Evolutionary conservation across 208 protist species (phyloP).

Genomic region (Crithidia brevicula): DNA sequence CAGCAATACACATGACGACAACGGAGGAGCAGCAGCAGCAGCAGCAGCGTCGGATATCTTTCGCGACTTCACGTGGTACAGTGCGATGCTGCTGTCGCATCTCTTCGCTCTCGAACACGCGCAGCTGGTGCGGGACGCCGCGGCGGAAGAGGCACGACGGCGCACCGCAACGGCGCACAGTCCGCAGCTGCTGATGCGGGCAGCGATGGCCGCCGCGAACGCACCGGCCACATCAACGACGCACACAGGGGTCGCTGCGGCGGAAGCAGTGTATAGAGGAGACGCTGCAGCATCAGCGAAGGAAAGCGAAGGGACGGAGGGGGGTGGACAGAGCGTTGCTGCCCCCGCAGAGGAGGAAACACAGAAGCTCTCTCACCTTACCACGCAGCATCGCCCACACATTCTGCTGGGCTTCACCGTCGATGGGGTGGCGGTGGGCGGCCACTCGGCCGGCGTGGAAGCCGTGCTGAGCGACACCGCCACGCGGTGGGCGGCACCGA

Average conservation of each 20-base stretch:
- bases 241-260: not conserved
- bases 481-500: slow-evolving; percentile 11
- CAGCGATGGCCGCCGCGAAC: slow-evolving; percentile 16
- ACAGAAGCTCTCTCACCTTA: not conserved
- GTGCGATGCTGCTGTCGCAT: slow-evolving; percentile 46
- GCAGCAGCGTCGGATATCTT: slow-evolving; percentile 20
- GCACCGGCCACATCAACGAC: not conserved
- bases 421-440: not conserved
- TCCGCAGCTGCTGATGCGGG: slow-evolving; percentile 28
- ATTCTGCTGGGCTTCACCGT: slow-evolving; percentile 22
- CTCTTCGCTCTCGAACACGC: slow-evolving; percentile 43
- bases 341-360: not conserved
- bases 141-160: slow-evolving; percentile 21
- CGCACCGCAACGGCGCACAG: slow-evolving; percentile 12
- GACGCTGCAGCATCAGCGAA: not conserved
- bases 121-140: slow-evolving; percentile 26
- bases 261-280: no score
- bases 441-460: not conserved
- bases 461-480: slow-evolving; percentile 2
- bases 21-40: not conserved
- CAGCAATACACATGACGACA: not conserved
- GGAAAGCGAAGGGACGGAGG: not conserved
- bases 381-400: slow-evolving; percentile 26
- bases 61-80: slow-evolving; percentile 47
- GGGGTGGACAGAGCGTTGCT: not conserved